Evolutionary conservation across 345 rosid genomes (phyloP).

Genomic region (Chamaenerion angustifolium): DNA sequence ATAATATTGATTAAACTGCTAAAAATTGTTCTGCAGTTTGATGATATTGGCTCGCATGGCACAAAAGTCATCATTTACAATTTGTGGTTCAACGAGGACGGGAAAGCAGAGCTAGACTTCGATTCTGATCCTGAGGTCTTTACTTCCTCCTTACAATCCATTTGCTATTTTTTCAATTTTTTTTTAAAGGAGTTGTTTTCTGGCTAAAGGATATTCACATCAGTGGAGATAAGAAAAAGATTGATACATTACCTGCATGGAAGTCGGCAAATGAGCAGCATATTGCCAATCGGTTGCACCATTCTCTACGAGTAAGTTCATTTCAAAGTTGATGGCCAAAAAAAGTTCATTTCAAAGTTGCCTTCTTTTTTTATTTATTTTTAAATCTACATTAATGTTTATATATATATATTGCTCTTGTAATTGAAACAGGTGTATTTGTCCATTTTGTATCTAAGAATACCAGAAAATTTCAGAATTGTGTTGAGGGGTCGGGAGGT

Average conservation of each 20-base stretch:
- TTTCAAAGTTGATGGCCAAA: neutral
- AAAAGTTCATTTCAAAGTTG: conserved; percentile 15
- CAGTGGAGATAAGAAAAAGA: conserved; percentile 40
- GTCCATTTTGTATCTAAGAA: conserved; percentile 72
- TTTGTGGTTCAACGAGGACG: conserved; percentile 62
- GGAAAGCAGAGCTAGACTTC: conserved; percentile 66
- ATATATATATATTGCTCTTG: neutral
- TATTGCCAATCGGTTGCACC: conserved; percentile 43
- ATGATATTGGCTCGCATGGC: conserved; percentile 65
- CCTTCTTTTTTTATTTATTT: neutral
- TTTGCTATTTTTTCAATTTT: conserved; percentile 6
- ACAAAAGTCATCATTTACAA: conserved; percentile 82
- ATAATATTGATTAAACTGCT: neutral
- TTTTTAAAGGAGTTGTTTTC: conserved; percentile 9
- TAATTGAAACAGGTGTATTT: conserved; percentile 43
- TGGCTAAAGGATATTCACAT: conserved; percentile 61
- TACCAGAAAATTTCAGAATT: conserved; percentile 60
- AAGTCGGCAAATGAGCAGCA: conserved; percentile 47
- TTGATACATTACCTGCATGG: conserved; percentile 23
- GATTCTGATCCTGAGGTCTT: conserved; percentile 51
- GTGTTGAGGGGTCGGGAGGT: conserved; percentile 59
- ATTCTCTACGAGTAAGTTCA: conserved; percentile 73
- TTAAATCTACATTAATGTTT: neutral
- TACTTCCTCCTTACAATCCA: conserved; percentile 4
- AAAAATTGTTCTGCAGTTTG: conserved; percentile 35